Base-by-base conservation (phyloP, 2,329 filamentous ascomycete genomes). In the Akanthomyces muscarius region DNA sequence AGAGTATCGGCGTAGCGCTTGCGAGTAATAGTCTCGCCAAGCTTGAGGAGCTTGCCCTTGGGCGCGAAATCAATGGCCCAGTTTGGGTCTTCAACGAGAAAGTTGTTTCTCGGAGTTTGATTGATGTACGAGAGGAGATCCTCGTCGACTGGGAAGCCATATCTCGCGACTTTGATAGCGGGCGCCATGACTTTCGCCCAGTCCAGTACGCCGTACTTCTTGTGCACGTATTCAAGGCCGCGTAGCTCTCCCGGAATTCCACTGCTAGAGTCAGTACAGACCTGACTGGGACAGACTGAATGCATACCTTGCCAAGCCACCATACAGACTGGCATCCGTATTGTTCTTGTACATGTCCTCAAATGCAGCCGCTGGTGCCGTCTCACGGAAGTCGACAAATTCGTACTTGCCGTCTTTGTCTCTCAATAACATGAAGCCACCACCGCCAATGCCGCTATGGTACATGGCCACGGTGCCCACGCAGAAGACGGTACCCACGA, bases 11-110 rank as follows among this genome's bases (percentile, higher is more conserved):
- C 90, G 72, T 90, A 92, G 45, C 91, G 81, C 71, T 86, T 89
- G 28, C 90, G 81, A 0, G 88, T 91, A 66, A 95, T 90, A 0
- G 76, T 89, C 67, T 95, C 89, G n/a, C 88, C 88, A 2, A 90
- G 73, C 23, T 80, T 79, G 1, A 93, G 70, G 1, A 85, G 76
- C 1, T 80, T 85, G 3, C 91, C 91, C 63, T 89, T 84, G 0
- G 91, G 91, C 2, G 92, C 91, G 74, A 96, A 96, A 72, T 96
- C 92, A 33, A 91, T 76, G 0, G 92, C 90, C 89, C 91, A 97
- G 0, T 84, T 81, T 0, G 89, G 86, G 65, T 96, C 85, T 0
- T 88, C 78, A 2, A 85, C 81, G 0, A 96, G 75, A 71, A 95
- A 95, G 67, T 87, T 57, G 18, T 68, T 82, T 55, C 82, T 75